A percentile compares a stretch with the other conserved stretches of the same genome.
These are phyloP conservation scores for Chondrostereum purpureum DNA, from an alignment of 1,284 basidiomycete genomes.

Conservation along the genomic window DNA sequence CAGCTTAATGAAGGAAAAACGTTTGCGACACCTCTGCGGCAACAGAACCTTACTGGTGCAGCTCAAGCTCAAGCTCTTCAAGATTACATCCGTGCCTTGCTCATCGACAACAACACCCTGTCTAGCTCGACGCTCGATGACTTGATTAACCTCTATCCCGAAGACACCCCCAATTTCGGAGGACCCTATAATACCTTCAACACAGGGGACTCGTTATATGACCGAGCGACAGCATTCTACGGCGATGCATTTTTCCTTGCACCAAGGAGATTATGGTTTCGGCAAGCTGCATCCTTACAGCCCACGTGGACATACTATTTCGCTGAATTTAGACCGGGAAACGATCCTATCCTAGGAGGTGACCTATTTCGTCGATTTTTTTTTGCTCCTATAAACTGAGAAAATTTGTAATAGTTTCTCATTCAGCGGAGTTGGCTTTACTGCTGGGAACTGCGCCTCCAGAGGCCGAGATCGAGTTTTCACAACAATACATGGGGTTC, in stretches of 20 bases:
- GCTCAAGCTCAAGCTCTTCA: slow-evolving; percentile 27
- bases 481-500: slow-evolving; percentile 41
- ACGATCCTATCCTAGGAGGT: slow-evolving; percentile 36
- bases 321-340: slow-evolving; percentile 48
- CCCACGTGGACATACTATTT: slow-evolving; percentile 50
- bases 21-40: slow-evolving; percentile 23
- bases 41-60: slow-evolving; percentile 20
- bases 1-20: slow-evolving; percentile 34
- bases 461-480: slow-evolving; percentile 37
- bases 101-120: slow-evolving; percentile 30
- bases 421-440: slow-evolving; percentile 42
- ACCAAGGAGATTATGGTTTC: slow-evolving; percentile 41
- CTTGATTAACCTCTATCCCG: slow-evolving; percentile 30
- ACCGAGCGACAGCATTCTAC: slow-evolving; percentile 49
- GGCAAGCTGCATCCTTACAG: slow-evolving; percentile 39
- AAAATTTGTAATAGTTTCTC: slow-evolving; percentile 32
- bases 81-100: slow-evolving; percentile 26
- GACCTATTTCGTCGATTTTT: slow-evolving; percentile 4
- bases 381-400: background rate
- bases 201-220: slow-evolving; percentile 53
- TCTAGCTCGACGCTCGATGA: slow-evolving; percentile 22
- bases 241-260: slow-evolving; percentile 50
- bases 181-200: slow-evolving; percentile 52
- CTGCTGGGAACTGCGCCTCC: slow-evolving; percentile 38
- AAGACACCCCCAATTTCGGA: slow-evolving; percentile 32